phyloP scores from a whole-genome alignment of 1,139 yeast species.

The Waltiozyma sp. region DNA sequence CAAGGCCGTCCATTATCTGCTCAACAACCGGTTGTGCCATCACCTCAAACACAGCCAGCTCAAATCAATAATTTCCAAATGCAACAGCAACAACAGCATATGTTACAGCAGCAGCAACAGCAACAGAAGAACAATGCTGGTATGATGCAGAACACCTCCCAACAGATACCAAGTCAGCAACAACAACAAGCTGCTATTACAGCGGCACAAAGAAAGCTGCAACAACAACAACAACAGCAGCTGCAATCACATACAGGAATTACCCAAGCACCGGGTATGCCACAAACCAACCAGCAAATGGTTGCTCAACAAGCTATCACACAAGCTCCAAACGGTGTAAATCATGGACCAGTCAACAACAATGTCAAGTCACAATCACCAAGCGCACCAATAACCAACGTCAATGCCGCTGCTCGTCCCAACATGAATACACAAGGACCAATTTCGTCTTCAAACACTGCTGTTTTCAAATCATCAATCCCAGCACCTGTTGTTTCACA shows the following conservation, averaged over 20 bases:
- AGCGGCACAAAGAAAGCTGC: neutral
- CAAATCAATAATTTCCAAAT: conserved; percentile 4
- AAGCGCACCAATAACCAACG: conserved; percentile 25
- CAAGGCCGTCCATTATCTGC: conserved; percentile 4
- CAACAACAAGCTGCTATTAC: neutral
- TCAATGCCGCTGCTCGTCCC: conserved; percentile 31
- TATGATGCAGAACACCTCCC: too few relatives aligned
- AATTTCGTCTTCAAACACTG: conserved; percentile 26
- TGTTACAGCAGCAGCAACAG: conserved; percentile 13
- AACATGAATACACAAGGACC: conserved; percentile 4
- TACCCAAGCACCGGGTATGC: conserved; percentile 3
- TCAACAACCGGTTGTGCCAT: conserved; percentile 1
- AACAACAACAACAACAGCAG: conserved; percentile 5
- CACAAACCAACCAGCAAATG: neutral
- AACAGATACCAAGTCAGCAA: neutral
- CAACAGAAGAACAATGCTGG: conserved; percentile 4
- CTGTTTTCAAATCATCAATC: conserved; percentile 53
- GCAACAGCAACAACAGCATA: conserved; percentile 15
- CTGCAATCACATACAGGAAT: conserved; percentile 14
- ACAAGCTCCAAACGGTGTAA: neutral
- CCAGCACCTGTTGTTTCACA: conserved; percentile 68
- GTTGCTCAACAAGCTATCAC: conserved; percentile 7
- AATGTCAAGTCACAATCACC: conserved; percentile 12
- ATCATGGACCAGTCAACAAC: neutral
- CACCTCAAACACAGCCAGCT: conserved; percentile 4